Percentiles rank a stretch among this genome's conserved stretches.
These are phyloP conservation scores for Claviceps quebecensis DNA, from an alignment of 2,329 filamentous ascomycete species.

Conservation along the genomic window DNA sequence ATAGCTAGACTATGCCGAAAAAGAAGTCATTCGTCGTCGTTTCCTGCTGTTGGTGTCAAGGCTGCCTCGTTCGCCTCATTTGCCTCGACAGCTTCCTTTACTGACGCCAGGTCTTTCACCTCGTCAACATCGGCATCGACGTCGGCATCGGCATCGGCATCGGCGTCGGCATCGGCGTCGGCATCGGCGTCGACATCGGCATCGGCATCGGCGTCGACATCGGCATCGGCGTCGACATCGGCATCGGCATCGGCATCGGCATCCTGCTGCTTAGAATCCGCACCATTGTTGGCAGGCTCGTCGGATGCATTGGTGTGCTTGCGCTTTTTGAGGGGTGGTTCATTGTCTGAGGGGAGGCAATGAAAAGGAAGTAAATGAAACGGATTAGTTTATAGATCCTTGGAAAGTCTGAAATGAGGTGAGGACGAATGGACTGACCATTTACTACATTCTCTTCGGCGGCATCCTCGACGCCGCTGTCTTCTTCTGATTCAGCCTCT, in stretches of 20 bases:
- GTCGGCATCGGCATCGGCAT: neutral
- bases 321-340: constrained; percentile 37
- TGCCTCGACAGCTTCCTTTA: constrained; percentile 16
- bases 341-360: constrained; percentile 16
- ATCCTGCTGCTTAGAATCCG: constrained; percentile 16
- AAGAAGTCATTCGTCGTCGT: constrained; percentile 14
- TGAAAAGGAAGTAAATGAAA: neutral
- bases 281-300: constrained; percentile 17
- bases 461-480: constrained; percentile 8
- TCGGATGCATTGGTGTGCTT: constrained; percentile 27
- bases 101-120: constrained; percentile 11
- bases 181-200: neutral
- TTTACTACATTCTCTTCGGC: constrained; percentile 18
- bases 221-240: neutral
- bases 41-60: constrained; percentile 16
- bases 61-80: constrained; percentile 10
- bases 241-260: constrained; percentile 16
- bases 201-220: constrained; percentile 16
- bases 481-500: constrained; percentile 9
- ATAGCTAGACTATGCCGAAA: too few relatives aligned
- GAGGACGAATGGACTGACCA: constrained; percentile 16
- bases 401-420: neutral
- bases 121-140: constrained; percentile 4
- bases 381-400: neutral
- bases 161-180: constrained; percentile 17